A percentile compares a stretch with the other conserved stretches of the same genome.
Conservation (phyloP, 1,284 basidiomycete species). For the Lentinula novae-zelandiae region DNA sequence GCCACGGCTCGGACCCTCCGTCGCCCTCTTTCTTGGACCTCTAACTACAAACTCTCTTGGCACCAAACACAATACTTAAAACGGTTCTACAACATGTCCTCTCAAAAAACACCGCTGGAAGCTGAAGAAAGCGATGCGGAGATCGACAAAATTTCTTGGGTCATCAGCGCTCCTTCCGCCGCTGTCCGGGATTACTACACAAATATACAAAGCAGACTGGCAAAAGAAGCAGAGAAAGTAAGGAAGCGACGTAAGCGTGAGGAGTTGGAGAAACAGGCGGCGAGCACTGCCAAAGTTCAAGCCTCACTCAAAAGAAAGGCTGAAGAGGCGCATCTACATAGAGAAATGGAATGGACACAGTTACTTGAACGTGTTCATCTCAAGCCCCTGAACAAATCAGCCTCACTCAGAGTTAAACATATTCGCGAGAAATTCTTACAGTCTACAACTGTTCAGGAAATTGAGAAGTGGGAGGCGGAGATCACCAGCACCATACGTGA, state of each 20-base stretch:
- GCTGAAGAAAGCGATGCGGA: slow-evolving; percentile 35
- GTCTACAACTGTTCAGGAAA: slow-evolving; percentile 45
- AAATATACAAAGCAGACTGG: slow-evolving; percentile 33
- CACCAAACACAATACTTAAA: slow-evolving; percentile 64
- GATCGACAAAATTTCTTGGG: slow-evolving; percentile 46
- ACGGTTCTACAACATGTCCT: slow-evolving; percentile 40
- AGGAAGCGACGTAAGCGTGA: slow-evolving; percentile 25
- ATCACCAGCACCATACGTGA: slow-evolving; percentile 54
- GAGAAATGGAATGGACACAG: slow-evolving; percentile 62
- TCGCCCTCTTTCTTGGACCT: slow-evolving; percentile 55
- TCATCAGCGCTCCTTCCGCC: slow-evolving; percentile 52
- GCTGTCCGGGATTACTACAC: slow-evolving; percentile 46
- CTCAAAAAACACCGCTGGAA: slow-evolving; percentile 47
- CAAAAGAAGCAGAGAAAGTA: slow-evolving; percentile 41
- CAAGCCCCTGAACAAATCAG: slow-evolving; percentile 41
- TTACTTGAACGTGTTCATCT: slow-evolving; percentile 54
- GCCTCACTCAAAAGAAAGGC: slow-evolving; percentile 52
- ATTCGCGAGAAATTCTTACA: slow-evolving; percentile 55
- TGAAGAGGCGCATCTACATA: slow-evolving; percentile 47
- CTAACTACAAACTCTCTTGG: slow-evolving; percentile 59
- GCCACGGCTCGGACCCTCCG: slow-evolving; percentile 42
- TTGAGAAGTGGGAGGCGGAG: slow-evolving; percentile 58
- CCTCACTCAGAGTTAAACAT: slow-evolving; percentile 47
- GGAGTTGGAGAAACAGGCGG: slow-evolving; percentile 30
- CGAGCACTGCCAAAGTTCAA: slow-evolving; percentile 38